Evolutionary conservation across 2,329 filamentous ascomycete species (phyloP), one percentile per base, ranked within the genome.

Genomic region (Cladosporium sp.): DNA sequence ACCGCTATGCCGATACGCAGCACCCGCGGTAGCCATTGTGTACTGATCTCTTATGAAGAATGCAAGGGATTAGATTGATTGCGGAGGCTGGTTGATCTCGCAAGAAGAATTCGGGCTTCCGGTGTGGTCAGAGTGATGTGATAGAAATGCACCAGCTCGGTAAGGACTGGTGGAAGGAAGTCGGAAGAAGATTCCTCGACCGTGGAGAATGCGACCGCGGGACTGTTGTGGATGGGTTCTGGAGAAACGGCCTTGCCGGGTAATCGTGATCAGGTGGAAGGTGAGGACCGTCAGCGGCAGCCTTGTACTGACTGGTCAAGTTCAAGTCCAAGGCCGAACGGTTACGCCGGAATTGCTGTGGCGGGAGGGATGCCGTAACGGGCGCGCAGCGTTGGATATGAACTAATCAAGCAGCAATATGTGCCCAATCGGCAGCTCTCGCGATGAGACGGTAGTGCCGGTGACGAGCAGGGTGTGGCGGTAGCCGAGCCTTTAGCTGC

Each of bases 301-400:
- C 21, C 56, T 28, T 21, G 58, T 61, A 28, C 16, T 26, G 37
- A 28, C 16, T 18, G 37, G 40, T 26, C 58, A 50, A 35, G 58
- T 23, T n/a, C 28, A 49, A 61, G 40, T 33, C 52, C 52, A 55
- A 55, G 52, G 52, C 46, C 21, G 16, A 62, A 62, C 59, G 59
- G 59, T 62, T 53, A 50, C 26, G 21, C 59, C 59, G 59, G 59
- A 53, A 62, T 62, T 62, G 59, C 46, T 44, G 58, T 21, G 14
- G 59, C 59, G 46, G 31, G 46, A 62, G 28, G 21, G 59, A 37
- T 23, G 56, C 35, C 33, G 18, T 5, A 44, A 59, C 56, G 40
- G 35, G 56, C 37, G 23, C 14, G 18, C 40, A 55, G 52, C 52
- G 52, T 55, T 55, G 52, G n/a, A 55, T 29, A 55, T 33, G 52